phyloP scores from a whole-genome alignment of 2,329 filamentous ascomycete species.

The Phyllosticta citribraziliensis region DNA sequence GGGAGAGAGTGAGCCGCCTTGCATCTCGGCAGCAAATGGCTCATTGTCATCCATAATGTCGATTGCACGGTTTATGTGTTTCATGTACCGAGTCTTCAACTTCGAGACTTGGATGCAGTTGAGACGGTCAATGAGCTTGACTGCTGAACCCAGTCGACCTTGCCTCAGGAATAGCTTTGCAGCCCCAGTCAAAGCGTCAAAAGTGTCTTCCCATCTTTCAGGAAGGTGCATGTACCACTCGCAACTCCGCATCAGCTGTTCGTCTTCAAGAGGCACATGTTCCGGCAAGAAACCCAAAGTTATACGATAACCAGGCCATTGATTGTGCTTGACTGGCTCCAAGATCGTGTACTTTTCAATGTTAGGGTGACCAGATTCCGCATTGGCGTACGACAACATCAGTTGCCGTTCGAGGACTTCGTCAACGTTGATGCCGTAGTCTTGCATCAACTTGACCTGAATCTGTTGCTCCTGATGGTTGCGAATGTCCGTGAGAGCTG shows the following conservation, averaged over 20 bases:
- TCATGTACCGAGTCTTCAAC: constrained; percentile 29
- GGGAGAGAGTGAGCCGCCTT: constrained; percentile 1
- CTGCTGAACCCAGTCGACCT: constrained; percentile 46
- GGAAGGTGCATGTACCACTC: constrained; percentile 29
- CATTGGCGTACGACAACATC: constrained; percentile 15
- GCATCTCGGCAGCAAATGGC: neutral
- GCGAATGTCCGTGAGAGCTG: constrained; percentile 64
- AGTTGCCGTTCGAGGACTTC: constrained; percentile 53
- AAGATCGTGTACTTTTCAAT: constrained; percentile 36
- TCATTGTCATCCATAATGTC: constrained; percentile 17
- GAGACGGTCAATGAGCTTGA: constrained; percentile 42
- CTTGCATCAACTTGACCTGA: constrained; percentile 65
- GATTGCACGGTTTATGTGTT: constrained; percentile 26
- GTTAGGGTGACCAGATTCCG: constrained; percentile 4
- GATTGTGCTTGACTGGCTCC: constrained; percentile 36
- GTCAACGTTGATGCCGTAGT: constrained; percentile 60
- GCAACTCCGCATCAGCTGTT: constrained; percentile 7
- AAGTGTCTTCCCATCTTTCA: constrained; percentile 22
- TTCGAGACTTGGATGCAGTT: constrained; percentile 37
- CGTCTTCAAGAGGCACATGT: constrained; percentile 3
- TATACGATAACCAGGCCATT: constrained; percentile 52
- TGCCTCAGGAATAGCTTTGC: constrained; percentile 67
- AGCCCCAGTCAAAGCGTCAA: constrained; percentile 58
- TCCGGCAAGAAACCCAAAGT: constrained; percentile 54
- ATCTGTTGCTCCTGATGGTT: constrained; percentile 54